A percentile compares a stretch with the other conserved stretches of the same genome.
phyloP scores from a whole-genome alignment of 495 filamentous ascomycete genomes.

The Neurospora pannonica region DNA sequence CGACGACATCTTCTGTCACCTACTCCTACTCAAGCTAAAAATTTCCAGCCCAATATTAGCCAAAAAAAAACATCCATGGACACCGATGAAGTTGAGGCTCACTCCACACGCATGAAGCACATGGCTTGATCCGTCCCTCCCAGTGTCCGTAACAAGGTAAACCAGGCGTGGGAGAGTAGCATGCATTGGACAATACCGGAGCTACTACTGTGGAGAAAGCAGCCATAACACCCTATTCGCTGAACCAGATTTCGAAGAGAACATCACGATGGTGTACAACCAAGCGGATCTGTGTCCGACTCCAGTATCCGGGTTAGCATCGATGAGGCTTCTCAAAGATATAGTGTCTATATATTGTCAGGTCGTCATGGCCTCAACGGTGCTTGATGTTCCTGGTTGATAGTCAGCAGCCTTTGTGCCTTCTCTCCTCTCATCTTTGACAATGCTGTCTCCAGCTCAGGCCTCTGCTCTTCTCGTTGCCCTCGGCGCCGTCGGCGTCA shows the following conservation, averaged over 20 bases:
- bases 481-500: constrained; percentile 11
- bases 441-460: constrained; percentile 9
- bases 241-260: not conserved
- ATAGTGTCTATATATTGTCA: not conserved
- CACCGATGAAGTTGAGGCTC: not conserved
- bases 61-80: not conserved
- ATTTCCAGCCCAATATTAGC: not conserved
- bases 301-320: not conserved
- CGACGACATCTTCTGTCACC: not conserved
- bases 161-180: not conserved
- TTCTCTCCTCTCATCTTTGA: not conserved
- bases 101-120: not conserved
- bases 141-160: not conserved
- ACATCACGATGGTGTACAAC: not conserved
- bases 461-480: constrained; percentile 14
- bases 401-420: not conserved
- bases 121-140: not conserved
- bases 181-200: not conserved
- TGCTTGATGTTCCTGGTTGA: not conserved
- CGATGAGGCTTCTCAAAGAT: not conserved
- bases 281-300: not conserved
- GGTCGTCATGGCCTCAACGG: not conserved
- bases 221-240: not conserved
- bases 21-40: not conserved
- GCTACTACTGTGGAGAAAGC: not conserved